phyloP scores from a whole-genome alignment of 2,329 filamentous ascomycete genomes.

The Cyphellophora attinorum region DNA sequence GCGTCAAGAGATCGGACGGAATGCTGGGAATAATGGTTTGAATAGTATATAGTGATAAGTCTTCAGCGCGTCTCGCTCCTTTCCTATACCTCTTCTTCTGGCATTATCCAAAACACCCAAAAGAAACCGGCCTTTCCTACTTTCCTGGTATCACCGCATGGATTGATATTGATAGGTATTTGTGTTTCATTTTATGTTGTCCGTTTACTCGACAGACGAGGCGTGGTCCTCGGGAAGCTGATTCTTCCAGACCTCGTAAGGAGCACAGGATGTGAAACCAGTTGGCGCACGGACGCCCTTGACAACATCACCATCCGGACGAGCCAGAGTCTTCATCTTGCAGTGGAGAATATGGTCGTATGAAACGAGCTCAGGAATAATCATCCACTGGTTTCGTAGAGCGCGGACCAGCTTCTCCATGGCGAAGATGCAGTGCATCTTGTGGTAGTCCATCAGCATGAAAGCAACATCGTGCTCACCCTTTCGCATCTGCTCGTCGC shows the following conservation, averaged over 20 bases:
- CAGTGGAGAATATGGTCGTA: conserved; percentile 20
- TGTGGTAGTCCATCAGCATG: conserved; percentile 17
- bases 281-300: conserved; percentile 18
- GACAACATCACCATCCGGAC: conserved; percentile 14
- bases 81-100: too few species aligned
- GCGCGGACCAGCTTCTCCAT: conserved; percentile 18
- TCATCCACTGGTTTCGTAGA: conserved; percentile 14
- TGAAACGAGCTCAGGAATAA: conserved; percentile 18
- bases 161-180: too few species aligned
- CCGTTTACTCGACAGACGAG: conserved; percentile 12
- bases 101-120: too few species aligned
- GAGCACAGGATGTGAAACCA: conserved; percentile 16
- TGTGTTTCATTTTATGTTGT: neutral
- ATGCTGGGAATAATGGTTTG: too few species aligned
- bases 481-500: conserved; percentile 15
- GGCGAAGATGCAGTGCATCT: conserved; percentile 18
- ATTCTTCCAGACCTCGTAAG: conserved; percentile 15
- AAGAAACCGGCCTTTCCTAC: too few species aligned
- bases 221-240: conserved; percentile 15
- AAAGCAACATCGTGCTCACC: conserved; percentile 18
- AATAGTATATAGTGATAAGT: too few species aligned
- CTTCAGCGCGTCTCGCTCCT: too few species aligned
- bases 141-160: too few species aligned
- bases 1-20: too few species aligned
- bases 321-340: conserved; percentile 17